A percentile compares a stretch with the other conserved stretches of the same genome.
These are phyloP conservation scores for Boletus speciosus DNA, from an alignment of 768 basidiomycete genomes.

Conservation along the genomic window DNA sequence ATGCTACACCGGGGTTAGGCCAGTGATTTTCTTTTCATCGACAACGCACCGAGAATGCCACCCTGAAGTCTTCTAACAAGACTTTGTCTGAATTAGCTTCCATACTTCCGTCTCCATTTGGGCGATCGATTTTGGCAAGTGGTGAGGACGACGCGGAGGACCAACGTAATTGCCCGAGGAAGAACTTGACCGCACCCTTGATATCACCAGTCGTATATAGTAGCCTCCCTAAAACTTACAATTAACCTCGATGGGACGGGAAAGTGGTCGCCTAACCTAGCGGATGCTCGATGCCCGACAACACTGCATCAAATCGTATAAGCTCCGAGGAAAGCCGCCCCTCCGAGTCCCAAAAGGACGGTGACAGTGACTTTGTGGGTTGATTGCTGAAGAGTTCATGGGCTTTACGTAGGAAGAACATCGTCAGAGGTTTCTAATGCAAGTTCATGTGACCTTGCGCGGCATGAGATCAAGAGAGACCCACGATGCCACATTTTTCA, in stretches of 20 bases:
- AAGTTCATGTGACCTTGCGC: neutral
- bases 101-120: conserved; percentile 27
- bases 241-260: conserved; percentile 6
- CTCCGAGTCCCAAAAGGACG: conserved; percentile 79
- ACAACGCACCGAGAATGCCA: conserved; percentile 73
- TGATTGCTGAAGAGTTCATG: conserved; percentile 55
- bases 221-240: conserved; percentile 59
- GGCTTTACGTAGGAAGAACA: conserved; percentile 74
- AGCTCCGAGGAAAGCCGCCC: conserved; percentile 38
- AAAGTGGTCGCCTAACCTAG: conserved; percentile 46
- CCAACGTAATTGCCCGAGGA: conserved; percentile 66
- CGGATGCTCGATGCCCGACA: conserved; percentile 75
- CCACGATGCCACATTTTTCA: conserved; percentile 81
- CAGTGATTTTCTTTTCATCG: neutral
- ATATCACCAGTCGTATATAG: conserved; percentile 90
- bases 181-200: conserved; percentile 70
- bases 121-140: conserved; percentile 13
- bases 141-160: conserved; percentile 26
- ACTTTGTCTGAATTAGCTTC: conserved; percentile 55
- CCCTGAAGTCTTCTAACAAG: conserved; percentile 82
- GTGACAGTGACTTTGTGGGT: conserved; percentile 60
- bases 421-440: conserved; percentile 75
- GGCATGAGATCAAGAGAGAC: conserved; percentile 29
- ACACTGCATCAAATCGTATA: conserved; percentile 57
- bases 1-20: conserved; percentile 50